Base-by-base conservation (phyloP, 2,329 filamentous ascomycete genomes). In the Apiospora hydei region DNA sequence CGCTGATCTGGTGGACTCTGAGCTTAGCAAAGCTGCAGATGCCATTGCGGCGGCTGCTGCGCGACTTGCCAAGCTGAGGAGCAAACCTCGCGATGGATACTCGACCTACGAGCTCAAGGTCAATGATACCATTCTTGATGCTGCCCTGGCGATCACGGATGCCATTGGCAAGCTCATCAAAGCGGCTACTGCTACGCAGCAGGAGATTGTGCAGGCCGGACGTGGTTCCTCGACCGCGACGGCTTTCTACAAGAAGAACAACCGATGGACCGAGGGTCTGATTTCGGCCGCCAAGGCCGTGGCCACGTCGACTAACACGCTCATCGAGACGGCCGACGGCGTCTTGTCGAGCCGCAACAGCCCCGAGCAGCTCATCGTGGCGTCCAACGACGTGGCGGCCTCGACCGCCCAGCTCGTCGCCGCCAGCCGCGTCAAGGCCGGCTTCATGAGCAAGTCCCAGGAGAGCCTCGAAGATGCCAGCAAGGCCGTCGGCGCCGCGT, bases 231-330 rank as follows among this genome's bases (percentile, higher is more conserved):
- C 94, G 69, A 97, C 94, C 64, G 90, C 92, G 72, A 97, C 95
- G 1, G 95, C 95, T 34, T 99, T 99, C 83, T 99, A 99, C 91
- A 98, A 98, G 89, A 98, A 98, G 87, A 98, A 99, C 89, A 99
- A 98, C 85, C 91, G 96, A 70, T 99, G 96, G 96, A 99, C 96
- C 0, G 96, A 99, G 80, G 96, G 96, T 67, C 90, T 99, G 73
- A 98, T 99, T 80, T 98, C 94, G 49, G 96, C 96, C 0, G 96
- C 96, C 75, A 99, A 99, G 85, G 96, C 96, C 0, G 96, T 99
- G 24, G 96, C 96, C 3, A 89, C 89, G 1, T 97, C 95, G 21
- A 99, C 96, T 14, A 98, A 98, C 84, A 96, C 92, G 57, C 90
- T 99, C 76, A 99, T 99, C 79, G 96, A 99, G 87, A 99, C 96